Evolutionary conservation across 176 grass and related monocot genomes (phyloP), one percentile per base, ranked within the genome.

Genomic region (maize (Zea mays)): DNA sequence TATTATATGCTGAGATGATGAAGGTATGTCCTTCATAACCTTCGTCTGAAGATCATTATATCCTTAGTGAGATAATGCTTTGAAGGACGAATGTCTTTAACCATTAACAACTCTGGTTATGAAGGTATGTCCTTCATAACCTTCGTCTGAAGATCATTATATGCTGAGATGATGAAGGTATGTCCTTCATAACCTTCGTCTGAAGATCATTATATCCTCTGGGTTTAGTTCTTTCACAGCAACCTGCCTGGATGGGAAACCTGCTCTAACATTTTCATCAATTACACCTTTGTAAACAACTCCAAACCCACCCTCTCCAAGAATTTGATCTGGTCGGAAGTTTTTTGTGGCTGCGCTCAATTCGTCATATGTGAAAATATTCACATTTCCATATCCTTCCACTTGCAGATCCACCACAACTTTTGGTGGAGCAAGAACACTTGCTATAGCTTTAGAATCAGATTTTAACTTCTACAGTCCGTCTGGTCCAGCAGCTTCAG

Each of bases 291-390:
- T 98, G 64, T 98, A 98, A 35, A 98, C 95, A 74, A 98, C 84
- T 72, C 95, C 95, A 92, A 98, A 98, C 4, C 95, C 95, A 36
- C 95, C 95, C 85, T 92, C 95, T 63, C 95, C 95, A 62, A 98
- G 91, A 72, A 98, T 85, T 61, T 92, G 87, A 69, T 98, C 95
- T 41, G 91, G 87, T 10, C 91, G 85, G 27, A 94, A 98, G 67
- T 98, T 98, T 70, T 94, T 98, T 8, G 95, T 98, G 72, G 91
- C 85, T 65, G 87, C 80, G 77, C 85, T 89, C 75, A 98, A 61
- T 75, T 98, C 89, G 1, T 75, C 79, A 62, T 94, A 98, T 62
- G 87, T 92, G 74, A 98, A 98, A 69, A 94, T 92, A 67, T 88
- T 90, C 54, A 92, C 91, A 83, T 91, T 87, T 39, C 91, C 89